Percentiles rank a stretch among this genome's conserved stretches.
These are phyloP conservation scores for Xylaria intraflava DNA, from an alignment of 495 filamentous ascomycete genomes.

Conservation along the genomic window DNA sequence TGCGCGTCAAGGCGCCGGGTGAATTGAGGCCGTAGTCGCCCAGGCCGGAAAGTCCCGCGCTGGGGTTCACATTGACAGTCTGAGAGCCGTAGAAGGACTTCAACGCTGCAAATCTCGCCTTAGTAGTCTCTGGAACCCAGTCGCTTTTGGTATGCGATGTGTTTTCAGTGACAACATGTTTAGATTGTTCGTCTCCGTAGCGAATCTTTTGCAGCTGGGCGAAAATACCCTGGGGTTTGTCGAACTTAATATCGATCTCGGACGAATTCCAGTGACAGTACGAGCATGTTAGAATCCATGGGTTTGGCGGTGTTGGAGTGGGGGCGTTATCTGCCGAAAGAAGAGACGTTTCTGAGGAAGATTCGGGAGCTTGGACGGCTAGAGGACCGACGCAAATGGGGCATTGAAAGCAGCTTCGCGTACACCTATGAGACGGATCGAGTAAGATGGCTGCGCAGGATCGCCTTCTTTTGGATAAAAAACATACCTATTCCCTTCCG, in stretches of 20 bases:
- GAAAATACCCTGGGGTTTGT: slow-evolving; percentile 77
- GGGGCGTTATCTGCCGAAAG: slow-evolving; percentile 32
- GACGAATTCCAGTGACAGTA: slow-evolving; percentile 89
- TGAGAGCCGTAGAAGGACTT: slow-evolving; percentile 70
- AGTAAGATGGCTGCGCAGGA: neutral
- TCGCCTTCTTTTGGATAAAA: neutral
- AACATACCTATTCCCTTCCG: slow-evolving; percentile 82
- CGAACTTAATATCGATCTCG: slow-evolving; percentile 85
- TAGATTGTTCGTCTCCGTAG: slow-evolving; percentile 47
- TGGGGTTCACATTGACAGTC: slow-evolving; percentile 49
- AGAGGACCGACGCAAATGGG: slow-evolving; percentile 81
- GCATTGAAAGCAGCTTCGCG: slow-evolving; percentile 90
- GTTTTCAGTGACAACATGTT: slow-evolving; percentile 25
- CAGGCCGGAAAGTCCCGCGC: slow-evolving; percentile 47
- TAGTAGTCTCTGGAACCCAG: slow-evolving; percentile 19
- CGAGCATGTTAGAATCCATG: slow-evolving; percentile 74
- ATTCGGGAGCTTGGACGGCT: slow-evolving; percentile 59
- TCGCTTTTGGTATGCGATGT: slow-evolving; percentile 13
- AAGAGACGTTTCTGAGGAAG: slow-evolving; percentile 37
- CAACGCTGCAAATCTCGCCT: slow-evolving; percentile 49
- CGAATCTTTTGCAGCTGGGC: slow-evolving; percentile 62
- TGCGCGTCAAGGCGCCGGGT: slow-evolving; percentile 70
- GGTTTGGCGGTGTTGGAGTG: slow-evolving; percentile 38
- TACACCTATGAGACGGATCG: slow-evolving; percentile 59
- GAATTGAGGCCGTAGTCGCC: slow-evolving; percentile 65